Conservation (phyloP, 306 rosid genomes). For the Cucumis hystrix region DNA sequence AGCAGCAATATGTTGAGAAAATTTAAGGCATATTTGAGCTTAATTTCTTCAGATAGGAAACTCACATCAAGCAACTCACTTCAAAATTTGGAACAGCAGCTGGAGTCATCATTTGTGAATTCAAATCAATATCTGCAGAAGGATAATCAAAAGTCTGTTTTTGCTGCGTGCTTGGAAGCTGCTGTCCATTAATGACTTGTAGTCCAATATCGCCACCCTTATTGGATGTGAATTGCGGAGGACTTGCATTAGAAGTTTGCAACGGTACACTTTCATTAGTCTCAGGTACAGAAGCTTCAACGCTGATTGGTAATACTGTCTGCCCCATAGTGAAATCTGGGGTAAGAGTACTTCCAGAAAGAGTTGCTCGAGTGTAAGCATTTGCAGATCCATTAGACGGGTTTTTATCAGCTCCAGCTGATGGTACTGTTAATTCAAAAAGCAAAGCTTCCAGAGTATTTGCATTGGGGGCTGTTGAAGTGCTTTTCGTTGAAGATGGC, state of each 20-base stretch:
- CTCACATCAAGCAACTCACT: constrained; percentile 27
- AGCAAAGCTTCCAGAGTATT: constrained; percentile 38
- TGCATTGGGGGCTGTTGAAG: constrained; percentile 20
- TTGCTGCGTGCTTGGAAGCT: constrained; percentile 18
- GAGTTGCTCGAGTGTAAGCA: constrained; percentile 14
- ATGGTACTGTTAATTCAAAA: constrained; percentile 39
- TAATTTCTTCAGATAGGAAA: background rate
- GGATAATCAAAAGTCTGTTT: constrained; percentile 15
- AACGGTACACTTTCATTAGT: constrained; percentile 11
- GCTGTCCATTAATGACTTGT: constrained; percentile 14
- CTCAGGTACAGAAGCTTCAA: constrained; percentile 12
- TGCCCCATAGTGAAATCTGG: constrained; percentile 16
- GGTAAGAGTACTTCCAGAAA: constrained; percentile 6
- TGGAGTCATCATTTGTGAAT: constrained; percentile 15
- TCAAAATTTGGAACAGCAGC: constrained; percentile 15
- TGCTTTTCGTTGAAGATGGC: constrained; percentile 7
- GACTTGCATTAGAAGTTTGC: constrained; percentile 20
- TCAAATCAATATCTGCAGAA: constrained; percentile 2
- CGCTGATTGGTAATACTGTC: constrained; percentile 13
- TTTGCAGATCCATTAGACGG: constrained; percentile 13
- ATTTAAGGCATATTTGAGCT: constrained; percentile 1
- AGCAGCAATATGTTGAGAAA: background rate
- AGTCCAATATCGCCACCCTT: background rate
- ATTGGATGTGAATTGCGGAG: constrained; percentile 11
- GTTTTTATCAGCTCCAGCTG: constrained; percentile 8